A percentile compares a stretch with the other conserved stretches of the same genome.
Evolutionary conservation across 1,139 yeast species (phyloP).

Genomic region (Magnusiomyces magnusii): DNA sequence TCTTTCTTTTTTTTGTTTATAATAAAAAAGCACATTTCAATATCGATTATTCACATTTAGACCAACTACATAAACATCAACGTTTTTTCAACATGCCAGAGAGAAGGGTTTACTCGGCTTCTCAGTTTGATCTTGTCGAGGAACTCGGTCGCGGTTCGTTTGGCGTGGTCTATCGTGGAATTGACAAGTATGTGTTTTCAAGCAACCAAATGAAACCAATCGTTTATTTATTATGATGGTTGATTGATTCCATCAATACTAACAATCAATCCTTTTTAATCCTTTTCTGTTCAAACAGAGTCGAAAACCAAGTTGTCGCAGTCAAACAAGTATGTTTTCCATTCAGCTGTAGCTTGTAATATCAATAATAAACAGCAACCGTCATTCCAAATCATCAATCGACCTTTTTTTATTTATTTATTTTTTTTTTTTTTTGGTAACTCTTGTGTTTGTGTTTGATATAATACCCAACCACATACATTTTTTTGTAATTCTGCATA

Average conservation of each 20-base stretch:
- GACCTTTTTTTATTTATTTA: background rate
- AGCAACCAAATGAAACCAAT: too few relatives aligned
- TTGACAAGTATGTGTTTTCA: conserved; percentile 37
- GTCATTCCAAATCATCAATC: background rate
- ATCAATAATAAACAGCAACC: too few relatives aligned
- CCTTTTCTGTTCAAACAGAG: conserved; percentile 11
- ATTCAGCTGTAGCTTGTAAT: too few relatives aligned
- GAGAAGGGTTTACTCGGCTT: conserved; percentile 35
- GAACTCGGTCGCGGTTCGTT: conserved; percentile 86
- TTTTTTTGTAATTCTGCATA: background rate
- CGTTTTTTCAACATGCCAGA: background rate
- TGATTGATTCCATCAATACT: too few relatives aligned
- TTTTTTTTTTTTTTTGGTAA: background rate
- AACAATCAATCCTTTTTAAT: too few relatives aligned
- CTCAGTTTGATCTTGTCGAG: conserved; percentile 55
- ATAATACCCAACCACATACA: background rate
- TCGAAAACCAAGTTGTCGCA: conserved; percentile 22
- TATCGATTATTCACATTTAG: too few relatives aligned
- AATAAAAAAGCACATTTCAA: too few relatives aligned
- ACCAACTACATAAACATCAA: too few relatives aligned
- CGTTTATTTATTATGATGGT: too few relatives aligned
- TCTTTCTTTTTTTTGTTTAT: background rate
- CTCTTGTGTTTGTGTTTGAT: too few relatives aligned
- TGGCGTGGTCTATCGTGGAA: conserved; percentile 76
- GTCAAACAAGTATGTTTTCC: conserved; percentile 21